Percentiles rank a stretch among this genome's conserved stretches.
Evolutionary conservation across 2,329 filamentous ascomycete species (phyloP).

Genomic region (Seiridium cupressi): DNA sequence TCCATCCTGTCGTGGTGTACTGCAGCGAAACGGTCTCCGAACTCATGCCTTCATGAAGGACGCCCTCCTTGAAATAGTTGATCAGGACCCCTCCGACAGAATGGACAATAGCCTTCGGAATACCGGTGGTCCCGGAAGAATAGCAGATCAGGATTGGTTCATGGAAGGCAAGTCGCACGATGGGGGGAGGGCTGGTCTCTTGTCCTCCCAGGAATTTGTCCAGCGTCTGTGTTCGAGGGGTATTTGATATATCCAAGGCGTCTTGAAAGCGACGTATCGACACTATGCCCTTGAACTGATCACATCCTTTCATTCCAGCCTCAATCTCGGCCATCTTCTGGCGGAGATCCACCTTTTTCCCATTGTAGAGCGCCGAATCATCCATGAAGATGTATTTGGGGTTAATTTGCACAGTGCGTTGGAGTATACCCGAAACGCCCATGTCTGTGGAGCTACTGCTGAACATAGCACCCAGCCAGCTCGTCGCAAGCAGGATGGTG

Average conservation of each 20-base stretch:
- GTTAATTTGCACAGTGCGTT: slow-evolving; percentile 71
- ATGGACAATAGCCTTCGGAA: slow-evolving; percentile 84
- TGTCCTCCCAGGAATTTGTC: slow-evolving; percentile 40
- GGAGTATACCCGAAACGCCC: slow-evolving; percentile 74
- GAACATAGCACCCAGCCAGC: slow-evolving; percentile 72
- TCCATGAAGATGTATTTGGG: slow-evolving; percentile 84
- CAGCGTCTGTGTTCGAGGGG: slow-evolving; percentile 47
- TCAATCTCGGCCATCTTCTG: slow-evolving; percentile 69
- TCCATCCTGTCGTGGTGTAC: slow-evolving; percentile 75
- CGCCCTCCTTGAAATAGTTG: slow-evolving; percentile 55
- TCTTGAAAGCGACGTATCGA: slow-evolving; percentile 64
- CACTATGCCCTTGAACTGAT: slow-evolving; percentile 62
- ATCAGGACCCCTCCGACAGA: slow-evolving; percentile 65
- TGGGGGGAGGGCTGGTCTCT: slow-evolving; percentile 38
- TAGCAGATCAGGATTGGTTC: slow-evolving; percentile 80
- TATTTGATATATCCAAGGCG: slow-evolving; percentile 54
- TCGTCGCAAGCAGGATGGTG: slow-evolving; percentile 66
- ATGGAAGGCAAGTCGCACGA: slow-evolving; percentile 64
- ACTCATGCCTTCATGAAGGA: slow-evolving; percentile 43
- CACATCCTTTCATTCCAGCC: slow-evolving; percentile 57
- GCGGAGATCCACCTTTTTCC: slow-evolving; percentile 69
- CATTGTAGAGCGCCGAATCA: slow-evolving; percentile 77
- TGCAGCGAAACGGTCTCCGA: slow-evolving; percentile 45
- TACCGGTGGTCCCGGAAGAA: slow-evolving; percentile 78
- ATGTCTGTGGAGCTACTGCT: slow-evolving; percentile 79